Evolutionary conservation across 148 eudicot genomes (phyloP).

Genomic region (Salicornia ramosissima): DNA sequence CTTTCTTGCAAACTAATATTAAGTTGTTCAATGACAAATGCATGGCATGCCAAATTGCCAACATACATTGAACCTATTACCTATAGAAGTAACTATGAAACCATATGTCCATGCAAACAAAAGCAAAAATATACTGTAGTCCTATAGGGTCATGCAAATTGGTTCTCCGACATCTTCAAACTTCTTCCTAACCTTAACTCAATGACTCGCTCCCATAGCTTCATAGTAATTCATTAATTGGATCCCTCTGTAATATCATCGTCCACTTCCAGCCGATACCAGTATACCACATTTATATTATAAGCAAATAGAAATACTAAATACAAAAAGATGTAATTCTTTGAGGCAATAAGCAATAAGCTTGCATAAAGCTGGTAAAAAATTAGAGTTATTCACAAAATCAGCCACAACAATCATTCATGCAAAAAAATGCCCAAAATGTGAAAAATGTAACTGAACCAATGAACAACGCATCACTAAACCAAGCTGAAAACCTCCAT

Average conservation of each 20-base stretch:
- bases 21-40: not conserved
- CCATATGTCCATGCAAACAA: not conserved
- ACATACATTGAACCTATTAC: not conserved
- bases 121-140: not conserved
- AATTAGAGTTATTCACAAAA: not conserved
- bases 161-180: not conserved
- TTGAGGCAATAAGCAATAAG: not conserved
- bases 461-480: not conserved
- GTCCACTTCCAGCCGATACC: no score
- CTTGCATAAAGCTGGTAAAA: not conserved
- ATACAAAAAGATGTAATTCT: no score
- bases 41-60: not conserved
- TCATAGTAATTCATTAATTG: no score
- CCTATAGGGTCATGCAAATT: not conserved
- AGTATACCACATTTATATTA: no score
- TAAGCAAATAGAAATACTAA: no score
- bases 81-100: not conserved
- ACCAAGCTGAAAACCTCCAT: not conserved
- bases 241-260: no score
- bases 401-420: not conserved
- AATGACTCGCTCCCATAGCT: no score
- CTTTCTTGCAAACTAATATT: not conserved
- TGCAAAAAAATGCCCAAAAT: not conserved
- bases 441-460: not conserved
- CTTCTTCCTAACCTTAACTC: no score